Evolutionary conservation across 768 basidiomycete species (phyloP), one percentile per base, ranked within the genome.

Genomic region (Russula griseocarnosa): DNA sequence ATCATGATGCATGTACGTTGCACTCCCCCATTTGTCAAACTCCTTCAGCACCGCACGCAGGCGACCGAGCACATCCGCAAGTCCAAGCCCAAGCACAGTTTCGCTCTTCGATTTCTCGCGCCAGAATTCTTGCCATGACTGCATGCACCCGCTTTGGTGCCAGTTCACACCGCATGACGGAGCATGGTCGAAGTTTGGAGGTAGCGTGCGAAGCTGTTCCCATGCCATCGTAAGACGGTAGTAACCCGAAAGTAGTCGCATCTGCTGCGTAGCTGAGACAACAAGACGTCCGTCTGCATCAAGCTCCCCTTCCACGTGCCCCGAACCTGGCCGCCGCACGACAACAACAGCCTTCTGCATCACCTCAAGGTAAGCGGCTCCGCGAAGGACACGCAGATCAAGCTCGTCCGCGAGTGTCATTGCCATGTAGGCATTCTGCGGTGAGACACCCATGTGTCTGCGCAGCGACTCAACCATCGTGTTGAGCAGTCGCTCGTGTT

Each of bases 101-200:
- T 89, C 88, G 51, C 81, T 77, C 69, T 79, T 79, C 30, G 85
- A 83, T 73, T 86, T 87, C 68, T 89, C 87, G 73, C 86, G 87
- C 88, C 88, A 90, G 71, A 89, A 90, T 58, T 89, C 88, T 13
- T 82, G 71, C 87, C 88, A 90, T 60, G 83, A 83, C 72, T 87
- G 86, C 26, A 79, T 82, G 67, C 88, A 90, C 22, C 83, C 81
- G 61, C 86, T 84, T 69, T 87, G 86, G 69, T 87, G 85, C 86
- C 87, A 90, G 11, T 83, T 85, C 18, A 85, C 81, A 47, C 80
- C 82, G 68, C 88, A 89, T 4, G 82, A 75, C 9, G 81, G 72
- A 2, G 84, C 80, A 69, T 90, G 88, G 34, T 85, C 84, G 66
- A 90, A 87, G n/a, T 73, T 71, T 34, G 84, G 80, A 6, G 87